Percentiles rank a stretch among this genome's conserved stretches.
Conservation (phyloP, 192 early-diverging fungal species). For the Coemansia sp. region DNA sequence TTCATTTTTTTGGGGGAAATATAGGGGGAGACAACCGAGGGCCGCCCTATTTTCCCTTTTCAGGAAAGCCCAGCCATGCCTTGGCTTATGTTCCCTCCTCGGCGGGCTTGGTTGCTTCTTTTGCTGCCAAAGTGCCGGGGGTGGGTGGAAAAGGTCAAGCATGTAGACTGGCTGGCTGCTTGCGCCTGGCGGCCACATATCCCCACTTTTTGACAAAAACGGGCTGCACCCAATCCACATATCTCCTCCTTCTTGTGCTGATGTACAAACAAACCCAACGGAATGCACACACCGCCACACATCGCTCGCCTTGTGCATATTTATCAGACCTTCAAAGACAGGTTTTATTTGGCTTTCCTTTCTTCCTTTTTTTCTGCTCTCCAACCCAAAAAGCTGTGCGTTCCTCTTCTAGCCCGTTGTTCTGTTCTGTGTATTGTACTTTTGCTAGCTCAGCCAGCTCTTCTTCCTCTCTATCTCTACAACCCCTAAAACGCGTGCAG, state of each 20-base stretch:
- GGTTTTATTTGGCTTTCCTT: not conserved
- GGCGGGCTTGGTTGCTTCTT: not conserved
- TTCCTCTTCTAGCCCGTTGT: slow-evolving; percentile 1
- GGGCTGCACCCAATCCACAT: slow-evolving; percentile 6
- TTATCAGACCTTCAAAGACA: slow-evolving; percentile 6
- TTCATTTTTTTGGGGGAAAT: slow-evolving; percentile 4
- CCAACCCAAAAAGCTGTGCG: not conserved
- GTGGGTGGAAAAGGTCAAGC: too few species aligned
- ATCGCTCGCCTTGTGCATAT: not conserved
- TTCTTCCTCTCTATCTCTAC: not conserved
- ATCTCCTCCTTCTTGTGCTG: slow-evolving; percentile 1
- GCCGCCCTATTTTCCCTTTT: slow-evolving; percentile 1
- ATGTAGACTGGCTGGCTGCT: not conserved
- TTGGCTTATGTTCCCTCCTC: not conserved
- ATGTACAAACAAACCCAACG: slow-evolving; percentile 13
- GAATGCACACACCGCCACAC: slow-evolving; percentile 7
- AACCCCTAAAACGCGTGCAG: not conserved
- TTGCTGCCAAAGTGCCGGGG: too few species aligned
- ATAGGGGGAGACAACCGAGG: not conserved
- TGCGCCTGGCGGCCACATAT: not conserved
- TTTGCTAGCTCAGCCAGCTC: not conserved
- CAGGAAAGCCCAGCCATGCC: slow-evolving; percentile 2
- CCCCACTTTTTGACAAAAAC: slow-evolving; percentile 1
- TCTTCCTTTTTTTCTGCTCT: slow-evolving; percentile 4
- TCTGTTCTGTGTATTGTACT: slow-evolving; percentile 1